Conservation (phyloP, 306 rosid genomes). For the Begonia fuchsioides region DNA sequence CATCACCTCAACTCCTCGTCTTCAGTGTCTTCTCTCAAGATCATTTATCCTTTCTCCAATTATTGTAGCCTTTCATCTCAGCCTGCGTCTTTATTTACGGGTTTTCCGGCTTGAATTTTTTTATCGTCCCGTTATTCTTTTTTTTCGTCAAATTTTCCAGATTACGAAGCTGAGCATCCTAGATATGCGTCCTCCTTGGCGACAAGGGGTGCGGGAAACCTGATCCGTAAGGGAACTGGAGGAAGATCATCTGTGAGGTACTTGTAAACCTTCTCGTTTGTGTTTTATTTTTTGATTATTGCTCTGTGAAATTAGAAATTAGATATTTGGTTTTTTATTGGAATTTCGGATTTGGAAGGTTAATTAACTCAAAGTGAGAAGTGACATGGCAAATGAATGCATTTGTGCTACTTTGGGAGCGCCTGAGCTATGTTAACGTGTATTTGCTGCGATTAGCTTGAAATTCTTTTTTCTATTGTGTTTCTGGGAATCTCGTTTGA, state of each 20-base stretch:
- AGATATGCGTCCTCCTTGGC: constrained; percentile 57
- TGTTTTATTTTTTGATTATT: not conserved
- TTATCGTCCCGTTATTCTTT: not conserved
- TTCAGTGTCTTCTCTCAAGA: constrained; percentile 30
- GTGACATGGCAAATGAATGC: too few relatives aligned
- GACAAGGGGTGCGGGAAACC: constrained; percentile 69
- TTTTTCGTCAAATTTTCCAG: constrained; percentile 18
- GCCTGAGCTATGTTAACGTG: too few relatives aligned
- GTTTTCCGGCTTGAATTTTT: constrained; percentile 1
- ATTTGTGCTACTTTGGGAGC: too few relatives aligned
- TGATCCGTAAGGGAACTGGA: constrained; percentile 95
- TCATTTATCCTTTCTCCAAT: constrained; percentile 43
- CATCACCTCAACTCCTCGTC: constrained; percentile 31
- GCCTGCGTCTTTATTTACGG: not conserved
- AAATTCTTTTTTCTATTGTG: too few relatives aligned
- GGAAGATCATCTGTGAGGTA: constrained; percentile 98
- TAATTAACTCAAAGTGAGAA: too few relatives aligned
- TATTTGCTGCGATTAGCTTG: too few relatives aligned
- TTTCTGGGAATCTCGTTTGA: too few relatives aligned
- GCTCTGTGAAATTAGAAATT: not conserved
- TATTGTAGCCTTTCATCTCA: constrained; percentile 28
- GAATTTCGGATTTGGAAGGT: not conserved
- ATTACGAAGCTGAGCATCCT: constrained; percentile 47
- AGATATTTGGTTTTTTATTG: not conserved
- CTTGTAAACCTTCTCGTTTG: constrained; percentile 1